phyloP scores from a whole-genome alignment of 169 alveolate species.

The Babesia ovis region DNA sequence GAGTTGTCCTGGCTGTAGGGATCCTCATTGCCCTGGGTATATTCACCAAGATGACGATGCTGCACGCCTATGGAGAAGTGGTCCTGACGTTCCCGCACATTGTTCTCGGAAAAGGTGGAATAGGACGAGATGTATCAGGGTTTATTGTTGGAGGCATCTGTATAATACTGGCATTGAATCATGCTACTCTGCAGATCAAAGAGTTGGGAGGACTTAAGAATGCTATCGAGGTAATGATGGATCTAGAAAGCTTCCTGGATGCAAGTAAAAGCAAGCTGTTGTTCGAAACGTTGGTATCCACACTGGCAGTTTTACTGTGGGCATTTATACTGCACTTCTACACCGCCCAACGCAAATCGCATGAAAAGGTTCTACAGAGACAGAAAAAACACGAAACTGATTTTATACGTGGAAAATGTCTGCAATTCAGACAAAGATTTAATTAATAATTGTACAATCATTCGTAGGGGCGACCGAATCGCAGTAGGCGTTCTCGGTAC shows the following conservation, averaged over 20 bases:
- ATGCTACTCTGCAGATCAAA: neutral
- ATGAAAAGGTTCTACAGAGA: constrained; percentile 1
- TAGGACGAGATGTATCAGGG: constrained; percentile 5
- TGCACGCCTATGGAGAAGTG: neutral
- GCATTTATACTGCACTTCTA: constrained; percentile 25
- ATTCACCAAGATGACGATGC: constrained; percentile 14
- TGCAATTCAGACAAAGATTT: constrained; percentile 9
- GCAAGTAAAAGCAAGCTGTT: neutral
- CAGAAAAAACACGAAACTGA: constrained; percentile 20
- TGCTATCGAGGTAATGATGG: neutral
- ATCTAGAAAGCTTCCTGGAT: neutral
- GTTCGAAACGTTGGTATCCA: neutral
- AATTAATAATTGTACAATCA: neutral
- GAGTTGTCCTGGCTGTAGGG: constrained; percentile 12
- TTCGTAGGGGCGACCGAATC: constrained; percentile 31
- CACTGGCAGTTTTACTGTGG: constrained; percentile 21
- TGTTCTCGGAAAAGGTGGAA: neutral
- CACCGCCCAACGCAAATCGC: constrained; percentile 5
- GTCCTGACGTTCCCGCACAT: constrained; percentile 10
- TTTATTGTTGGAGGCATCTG: constrained; percentile 1
- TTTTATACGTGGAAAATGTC: neutral
- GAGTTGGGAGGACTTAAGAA: constrained; percentile 3
- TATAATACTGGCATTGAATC: neutral
- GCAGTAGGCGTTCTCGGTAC: constrained; percentile 44
- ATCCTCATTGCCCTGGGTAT: constrained; percentile 12